Evolutionary conservation across 2,329 filamentous ascomycete species (phyloP), one percentile per base, ranked within the genome.

Genomic region (Fusarium brevicatenulatum): DNA sequence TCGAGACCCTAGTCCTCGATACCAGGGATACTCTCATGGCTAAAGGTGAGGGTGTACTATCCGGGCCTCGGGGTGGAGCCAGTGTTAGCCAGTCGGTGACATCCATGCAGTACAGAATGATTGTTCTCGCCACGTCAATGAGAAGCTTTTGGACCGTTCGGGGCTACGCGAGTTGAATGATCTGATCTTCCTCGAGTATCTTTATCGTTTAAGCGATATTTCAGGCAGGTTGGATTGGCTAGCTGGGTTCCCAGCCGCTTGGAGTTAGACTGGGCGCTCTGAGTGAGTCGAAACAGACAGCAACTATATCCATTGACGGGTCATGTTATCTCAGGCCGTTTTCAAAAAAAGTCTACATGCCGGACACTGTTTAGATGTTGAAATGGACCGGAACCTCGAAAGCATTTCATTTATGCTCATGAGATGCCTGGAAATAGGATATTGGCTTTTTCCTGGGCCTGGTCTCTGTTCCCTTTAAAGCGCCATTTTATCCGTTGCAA

Each of bases 151-250:
- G 7, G 2, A 23, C 2, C 2, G 6, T 23, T 11, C 9, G 10
- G 15, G 11, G 2, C 15, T 11, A 0, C 4, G 15, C 9, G n/a
- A 23, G 6, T 5, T 43, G 40, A 23, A 23, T 6, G 4, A 6
- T 11, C 15, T 23, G n/a, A 43, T 43, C 15, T 1, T 11, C 11
- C 7, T 43, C 4, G 42, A 18, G 0, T 4, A 43, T 1, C 9
- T 43, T 18, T 1, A 18, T 43, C 16, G 16, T 4, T 7, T 7
- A 18, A 7, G 4, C 6, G n/a, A 23, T 11, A 8, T n/a, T 43
- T 5, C 9, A 11, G 16, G 16, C n/a, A 18, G 16, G 7, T 4
- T 18, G 6, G 0, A 25, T 43, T 11, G n/a, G 2, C 6, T 1
- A 18, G n/a, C n/a, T 12, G 16, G 4, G 15, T 5, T 23, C n/a